These are phyloP conservation scores for Lasiosphaeriaceae sp. DNA, from an alignment of 495 filamentous ascomycete genomes.

Conservation along the genomic window DNA sequence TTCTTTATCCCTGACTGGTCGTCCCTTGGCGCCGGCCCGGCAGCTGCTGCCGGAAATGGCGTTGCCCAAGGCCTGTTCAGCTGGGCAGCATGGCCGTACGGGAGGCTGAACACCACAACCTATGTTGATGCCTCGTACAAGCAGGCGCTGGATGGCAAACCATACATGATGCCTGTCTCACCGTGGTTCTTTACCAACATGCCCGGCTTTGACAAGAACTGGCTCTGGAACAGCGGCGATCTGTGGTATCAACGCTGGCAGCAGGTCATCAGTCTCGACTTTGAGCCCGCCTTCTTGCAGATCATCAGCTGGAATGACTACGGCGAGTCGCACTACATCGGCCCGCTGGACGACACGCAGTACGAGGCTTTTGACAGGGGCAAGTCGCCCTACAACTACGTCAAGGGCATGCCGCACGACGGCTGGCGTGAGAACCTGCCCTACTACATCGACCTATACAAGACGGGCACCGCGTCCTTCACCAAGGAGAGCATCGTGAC, in stretches of 20 bases:
- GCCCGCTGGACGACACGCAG: conserved; percentile 33
- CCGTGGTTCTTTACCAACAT: conserved; percentile 68
- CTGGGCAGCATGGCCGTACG: too few species aligned
- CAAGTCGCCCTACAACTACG: neutral
- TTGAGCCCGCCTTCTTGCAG: conserved; percentile 58
- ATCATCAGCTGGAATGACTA: conserved; percentile 61
- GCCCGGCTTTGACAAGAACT: conserved; percentile 62
- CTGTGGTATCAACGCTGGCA: conserved; percentile 69
- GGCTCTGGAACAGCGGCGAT: conserved; percentile 62
- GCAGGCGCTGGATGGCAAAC: neutral
- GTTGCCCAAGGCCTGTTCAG: neutral
- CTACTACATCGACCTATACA: conserved; percentile 58
- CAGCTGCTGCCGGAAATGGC: neutral
- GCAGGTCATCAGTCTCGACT: conserved; percentile 52
- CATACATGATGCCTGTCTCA: conserved; percentile 67
- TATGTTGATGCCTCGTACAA: conserved; percentile 11
- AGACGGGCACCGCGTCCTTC: conserved; percentile 26
- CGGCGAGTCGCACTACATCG: conserved; percentile 69
- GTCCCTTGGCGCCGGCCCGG: conserved; percentile 1
- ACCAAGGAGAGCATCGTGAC: conserved; percentile 42
- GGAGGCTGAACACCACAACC: neutral
- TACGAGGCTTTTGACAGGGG: conserved; percentile 44
- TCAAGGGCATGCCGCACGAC: conserved; percentile 42
- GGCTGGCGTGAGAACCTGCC: conserved; percentile 43
- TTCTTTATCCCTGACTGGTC: conserved; percentile 16